Evolutionary conservation across 345 rosid species (phyloP), one percentile per base, ranked within the genome.

Genomic region (Lepidium sativum): DNA sequence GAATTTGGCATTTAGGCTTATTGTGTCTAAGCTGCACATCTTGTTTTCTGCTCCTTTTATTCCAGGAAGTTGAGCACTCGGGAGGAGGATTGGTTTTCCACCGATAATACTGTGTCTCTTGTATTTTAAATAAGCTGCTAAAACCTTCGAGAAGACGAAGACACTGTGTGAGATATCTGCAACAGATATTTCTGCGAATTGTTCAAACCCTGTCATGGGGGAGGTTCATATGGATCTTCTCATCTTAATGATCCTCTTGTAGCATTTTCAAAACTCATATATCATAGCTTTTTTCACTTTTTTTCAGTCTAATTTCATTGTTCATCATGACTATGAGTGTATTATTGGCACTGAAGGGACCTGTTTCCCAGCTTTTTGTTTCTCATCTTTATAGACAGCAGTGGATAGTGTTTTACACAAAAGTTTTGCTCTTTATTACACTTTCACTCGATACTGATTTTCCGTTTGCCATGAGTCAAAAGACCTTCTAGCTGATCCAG

Each of bases 1-100:
- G 33, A 76, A 42, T 23, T 12, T 44, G 32, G 56, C 47, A 37
- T 32, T 49, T 51, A 17, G 54, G 35, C 13, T 33, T 27, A 49
- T 27, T 27, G 56, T 52, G 15, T 50, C 39, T 67, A 43, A 29
- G 9, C 32, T 42, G 27, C 11, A 27, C 0, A 9, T 34, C 33
- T 18, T 71, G 29, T 67, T 42, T 60, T 18, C 34, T 34, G 18
- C 32, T 20, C 44, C 6, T 8, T 8, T 5, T 45, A 65, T 77
- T 71, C 39, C 90, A 94, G 99, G 97, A 94, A 77, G 91, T 94
- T 27, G 99, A 94, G 67, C 86, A 85, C 74, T 86, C 99, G 0
- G 97, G 92, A 5, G 99, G 97, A 12, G 96, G 99, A 27, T 56
- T 82, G 53, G 80, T 78, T 17, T 72, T 83, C 69, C 78, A 50